These are phyloP conservation scores for Saccharum officinarum DNA, from an alignment of 176 grass and related monocot genomes.

Conservation along the genomic window DNA sequence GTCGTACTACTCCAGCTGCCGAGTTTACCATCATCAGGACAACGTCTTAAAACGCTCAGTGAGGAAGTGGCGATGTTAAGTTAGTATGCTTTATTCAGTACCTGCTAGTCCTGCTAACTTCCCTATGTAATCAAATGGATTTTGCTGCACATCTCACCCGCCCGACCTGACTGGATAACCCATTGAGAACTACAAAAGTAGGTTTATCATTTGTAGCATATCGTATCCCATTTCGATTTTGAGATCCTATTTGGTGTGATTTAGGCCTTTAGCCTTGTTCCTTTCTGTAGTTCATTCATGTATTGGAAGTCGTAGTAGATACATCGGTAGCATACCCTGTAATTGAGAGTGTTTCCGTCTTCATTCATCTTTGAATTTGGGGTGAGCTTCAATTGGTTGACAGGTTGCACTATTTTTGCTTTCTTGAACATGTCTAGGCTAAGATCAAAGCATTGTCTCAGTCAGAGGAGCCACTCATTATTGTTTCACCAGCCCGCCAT, in stretches of 20 bases:
- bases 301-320: neutral
- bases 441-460: constrained; percentile 58
- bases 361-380: neutral
- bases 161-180: neutral
- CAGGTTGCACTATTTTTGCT: neutral
- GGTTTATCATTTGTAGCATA: neutral
- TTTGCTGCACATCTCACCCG: neutral
- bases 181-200: neutral
- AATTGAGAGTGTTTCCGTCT: neutral
- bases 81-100: neutral
- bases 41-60: no score
- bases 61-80: neutral
- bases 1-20: neutral
- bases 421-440: constrained; percentile 43
- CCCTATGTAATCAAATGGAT: neutral
- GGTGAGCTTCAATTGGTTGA: constrained; percentile 15
- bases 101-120: neutral
- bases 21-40: neutral
- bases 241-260: neutral
- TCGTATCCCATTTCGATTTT: neutral
- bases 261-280: neutral
- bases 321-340: neutral
- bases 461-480: constrained; percentile 43
- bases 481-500: constrained; percentile 63
- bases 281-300: neutral